Base-by-base conservation (phyloP, 1,139 yeast genomes). In the Yamadazyma diddensiae region DNA sequence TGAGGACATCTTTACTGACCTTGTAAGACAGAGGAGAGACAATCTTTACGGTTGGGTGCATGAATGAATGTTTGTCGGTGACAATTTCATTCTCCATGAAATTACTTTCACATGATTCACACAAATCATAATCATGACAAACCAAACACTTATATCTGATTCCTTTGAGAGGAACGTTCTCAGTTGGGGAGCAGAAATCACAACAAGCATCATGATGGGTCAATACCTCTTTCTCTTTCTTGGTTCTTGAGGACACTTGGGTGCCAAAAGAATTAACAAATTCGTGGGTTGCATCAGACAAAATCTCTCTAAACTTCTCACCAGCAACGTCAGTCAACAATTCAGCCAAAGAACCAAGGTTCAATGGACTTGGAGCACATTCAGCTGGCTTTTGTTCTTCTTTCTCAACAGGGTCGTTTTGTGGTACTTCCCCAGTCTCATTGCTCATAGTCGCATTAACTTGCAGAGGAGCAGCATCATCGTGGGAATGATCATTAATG, bases 81-180 rank as follows among this genome's bases (percentile, higher is more conserved):
- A 32, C 19, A 10, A 39, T 30, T 34, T 43, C 38, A 25, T 36
- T 33, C 9, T 31, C 36, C 20, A 26, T 24, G 21, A 37, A 43
- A 10, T 48, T 47, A 0, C 42, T 33, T 42, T 73, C 78, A 49
- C 86, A 79, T 2, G 43, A 31, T 21, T 65, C 60, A 47, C 87
- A 80, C 36, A 79, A 57, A 45, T 79, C 84, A 52, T 62, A 79
- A 44, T 79, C 71, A 3, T 47, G 39, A 47, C 87, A 80, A 20
- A 69, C 68, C 32, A 69, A 43, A 49, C 87, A 80, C 35, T 68
- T 65, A 55, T 62, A 79, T 41, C 85, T 65, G 10, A 50, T 44
- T 1, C 85, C 85, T 16, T 31, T 46, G 30, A 79, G 60, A 6
- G 60, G 60, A 22, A 52, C 51, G 32, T 55, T 49, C 3, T 24